These are phyloP conservation scores for Ceratobasidium sp. DNA, from an alignment of 1,284 basidiomycete species.

Conservation along the genomic window DNA sequence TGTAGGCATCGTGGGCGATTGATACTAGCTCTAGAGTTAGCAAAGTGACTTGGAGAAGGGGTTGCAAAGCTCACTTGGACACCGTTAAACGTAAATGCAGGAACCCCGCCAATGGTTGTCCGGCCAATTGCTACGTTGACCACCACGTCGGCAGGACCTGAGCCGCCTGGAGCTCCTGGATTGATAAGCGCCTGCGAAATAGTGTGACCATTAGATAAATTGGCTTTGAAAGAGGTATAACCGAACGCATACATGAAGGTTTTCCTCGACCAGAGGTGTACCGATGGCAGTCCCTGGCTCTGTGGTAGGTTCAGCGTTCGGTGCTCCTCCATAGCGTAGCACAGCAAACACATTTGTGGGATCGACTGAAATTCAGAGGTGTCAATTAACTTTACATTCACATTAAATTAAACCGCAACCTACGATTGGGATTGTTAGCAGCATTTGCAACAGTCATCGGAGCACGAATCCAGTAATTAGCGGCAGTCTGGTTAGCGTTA, in stretches of 20 bases:
- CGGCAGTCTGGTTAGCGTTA: constrained; percentile 24
- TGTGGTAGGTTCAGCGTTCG: constrained; percentile 35
- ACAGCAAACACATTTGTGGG: constrained; percentile 42
- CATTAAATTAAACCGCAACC: not conserved
- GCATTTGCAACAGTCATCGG: constrained; percentile 39
- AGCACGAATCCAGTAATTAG: constrained; percentile 43
- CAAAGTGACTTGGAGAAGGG: not conserved
- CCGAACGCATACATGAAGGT: constrained; percentile 29
- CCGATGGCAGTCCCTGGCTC: constrained; percentile 40
- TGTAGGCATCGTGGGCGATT: constrained; percentile 19
- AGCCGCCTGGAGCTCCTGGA: constrained; percentile 37
- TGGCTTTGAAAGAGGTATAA: no score
- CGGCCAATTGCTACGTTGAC: constrained; percentile 39
- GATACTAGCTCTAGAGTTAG: no score
- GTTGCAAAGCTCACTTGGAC: not conserved
- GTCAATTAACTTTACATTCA: not conserved
- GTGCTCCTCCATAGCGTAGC: constrained; percentile 29
- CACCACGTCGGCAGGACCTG: constrained; percentile 31
- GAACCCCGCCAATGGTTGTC: constrained; percentile 25
- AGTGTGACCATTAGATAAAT: not conserved
- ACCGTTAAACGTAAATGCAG: constrained; percentile 39
- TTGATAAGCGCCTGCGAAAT: constrained; percentile 22
- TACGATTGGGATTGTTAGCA: constrained; percentile 36
- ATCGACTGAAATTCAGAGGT: constrained; percentile 11
- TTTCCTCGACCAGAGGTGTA: constrained; percentile 15